These are phyloP conservation scores for Whalleya microplaca DNA, from an alignment of 2,329 filamentous ascomycete species.

Conservation along the genomic window DNA sequence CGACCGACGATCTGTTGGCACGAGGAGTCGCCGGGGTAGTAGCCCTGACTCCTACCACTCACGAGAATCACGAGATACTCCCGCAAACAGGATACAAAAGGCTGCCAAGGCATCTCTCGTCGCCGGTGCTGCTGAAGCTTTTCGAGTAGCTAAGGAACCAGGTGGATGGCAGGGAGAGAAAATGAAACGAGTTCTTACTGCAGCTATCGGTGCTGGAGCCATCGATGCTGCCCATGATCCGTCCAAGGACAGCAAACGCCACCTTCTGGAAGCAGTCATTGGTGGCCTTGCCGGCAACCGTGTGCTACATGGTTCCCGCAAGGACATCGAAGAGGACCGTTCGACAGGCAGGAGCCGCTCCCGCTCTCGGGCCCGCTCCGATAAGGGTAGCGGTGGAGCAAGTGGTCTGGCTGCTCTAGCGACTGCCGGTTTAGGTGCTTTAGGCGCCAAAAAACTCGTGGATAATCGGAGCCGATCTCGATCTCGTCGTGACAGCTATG, in stretches of 20 bases:
- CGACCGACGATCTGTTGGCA: slow-evolving; percentile 29
- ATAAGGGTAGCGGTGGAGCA: slow-evolving; percentile 50
- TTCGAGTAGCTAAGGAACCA: slow-evolving; percentile 85
- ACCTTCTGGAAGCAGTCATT: slow-evolving; percentile 83
- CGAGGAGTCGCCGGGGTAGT: slow-evolving; percentile 27
- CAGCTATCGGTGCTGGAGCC: slow-evolving; percentile 81
- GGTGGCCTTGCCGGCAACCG: slow-evolving; percentile 87
- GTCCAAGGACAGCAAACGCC: slow-evolving; percentile 76
- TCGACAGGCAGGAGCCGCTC: slow-evolving; percentile 69
- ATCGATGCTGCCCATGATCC: slow-evolving; percentile 78
- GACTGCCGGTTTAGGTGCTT: slow-evolving; percentile 63
- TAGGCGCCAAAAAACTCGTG: slow-evolving; percentile 64
- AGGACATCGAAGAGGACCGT: slow-evolving; percentile 65
- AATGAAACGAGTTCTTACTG: slow-evolving; percentile 87
- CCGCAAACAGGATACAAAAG: slow-evolving; percentile 71
- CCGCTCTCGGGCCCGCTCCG: slow-evolving; percentile 66
- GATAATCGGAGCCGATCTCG: slow-evolving; percentile 56
- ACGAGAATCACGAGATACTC: slow-evolving; percentile 49
- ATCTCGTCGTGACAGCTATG: slow-evolving; percentile 54
- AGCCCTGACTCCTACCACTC: slow-evolving; percentile 59
- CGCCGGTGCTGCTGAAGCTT: slow-evolving; percentile 89
- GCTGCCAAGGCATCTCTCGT: slow-evolving; percentile 89
- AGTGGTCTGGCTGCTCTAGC: slow-evolving; percentile 65
- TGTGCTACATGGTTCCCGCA: slow-evolving; percentile 78
- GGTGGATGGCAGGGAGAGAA: slow-evolving; percentile 91